These are phyloP conservation scores for Yarrowia phangngaensis DNA, from an alignment of 805 yeast genomes.

Conservation along the genomic window DNA sequence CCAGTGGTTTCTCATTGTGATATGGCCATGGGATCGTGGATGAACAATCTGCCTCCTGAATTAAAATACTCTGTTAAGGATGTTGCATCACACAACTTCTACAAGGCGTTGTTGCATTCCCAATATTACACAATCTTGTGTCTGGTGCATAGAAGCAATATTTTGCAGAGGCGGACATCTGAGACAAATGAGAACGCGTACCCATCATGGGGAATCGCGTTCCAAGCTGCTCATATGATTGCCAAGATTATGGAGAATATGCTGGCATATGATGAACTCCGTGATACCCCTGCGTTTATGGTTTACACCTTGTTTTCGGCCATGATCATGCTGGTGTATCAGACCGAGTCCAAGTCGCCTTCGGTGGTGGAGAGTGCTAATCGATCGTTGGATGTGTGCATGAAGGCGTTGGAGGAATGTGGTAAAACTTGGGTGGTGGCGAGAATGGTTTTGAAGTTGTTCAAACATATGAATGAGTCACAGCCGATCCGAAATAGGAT, in stretches of 20 bases:
- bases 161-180: conserved; percentile 39
- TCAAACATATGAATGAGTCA: conserved; percentile 42
- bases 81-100: conserved; percentile 50
- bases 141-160: conserved; percentile 65
- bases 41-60: conserved; percentile 59
- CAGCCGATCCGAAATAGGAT: conserved; percentile 23
- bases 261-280: conserved; percentile 48
- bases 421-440: conserved; percentile 55
- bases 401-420: conserved; percentile 41
- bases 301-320: conserved; percentile 62
- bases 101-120: conserved; percentile 57
- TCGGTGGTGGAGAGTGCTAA: conserved; percentile 42
- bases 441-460: conserved; percentile 49
- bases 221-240: conserved; percentile 76
- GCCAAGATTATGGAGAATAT: conserved; percentile 58
- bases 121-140: conserved; percentile 72
- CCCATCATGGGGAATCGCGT: conserved; percentile 78
- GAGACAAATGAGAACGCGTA: conserved; percentile 37
- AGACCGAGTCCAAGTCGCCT: conserved; percentile 46
- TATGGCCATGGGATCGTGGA: conserved; percentile 73
- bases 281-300: conserved; percentile 54
- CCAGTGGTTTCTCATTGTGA: conserved; percentile 62
- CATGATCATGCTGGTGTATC: conserved; percentile 66
- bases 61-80: conserved; percentile 61
- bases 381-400: conserved; percentile 39